These are phyloP conservation scores for Neurospora crassa DNA, from an alignment of 2,329 filamentous ascomycete genomes.

Conservation along the genomic window DNA sequence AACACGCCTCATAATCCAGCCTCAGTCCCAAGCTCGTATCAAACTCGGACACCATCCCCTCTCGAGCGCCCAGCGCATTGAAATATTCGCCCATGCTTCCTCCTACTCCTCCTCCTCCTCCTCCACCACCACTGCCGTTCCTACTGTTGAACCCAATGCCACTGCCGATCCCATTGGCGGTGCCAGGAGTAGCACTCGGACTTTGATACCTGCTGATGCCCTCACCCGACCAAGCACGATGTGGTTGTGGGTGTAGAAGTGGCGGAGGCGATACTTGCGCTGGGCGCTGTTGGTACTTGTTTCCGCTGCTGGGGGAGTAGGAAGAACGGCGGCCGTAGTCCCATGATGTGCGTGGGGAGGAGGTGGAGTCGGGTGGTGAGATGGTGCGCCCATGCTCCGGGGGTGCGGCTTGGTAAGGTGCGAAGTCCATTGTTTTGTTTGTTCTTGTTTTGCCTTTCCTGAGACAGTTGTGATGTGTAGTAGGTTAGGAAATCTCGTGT, in stretches of 20 bases:
- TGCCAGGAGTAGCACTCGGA: slow-evolving; percentile 7
- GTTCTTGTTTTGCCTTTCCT: slow-evolving; percentile 2
- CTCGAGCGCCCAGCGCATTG: slow-evolving; percentile 35
- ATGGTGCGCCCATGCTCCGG: slow-evolving; percentile 76
- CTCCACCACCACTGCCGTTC: not conserved
- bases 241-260: slow-evolving; percentile 45
- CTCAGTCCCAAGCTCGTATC: slow-evolving; percentile 82
- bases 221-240: slow-evolving; percentile 43
- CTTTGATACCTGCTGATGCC: slow-evolving; percentile 28
- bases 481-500: not conserved
- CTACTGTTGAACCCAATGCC: slow-evolving; percentile 10
- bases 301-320: slow-evolving; percentile 30
- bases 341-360: slow-evolving; percentile 50
- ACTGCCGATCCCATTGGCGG: slow-evolving; percentile 10
- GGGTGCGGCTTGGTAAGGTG: slow-evolving; percentile 88
- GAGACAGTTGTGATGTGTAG: not conserved
- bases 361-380: slow-evolving; percentile 51
- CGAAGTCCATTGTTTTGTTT: slow-evolving; percentile 67
- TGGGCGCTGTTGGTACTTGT: slow-evolving; percentile 24
- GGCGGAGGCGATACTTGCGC: slow-evolving; percentile 33
- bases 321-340: slow-evolving; percentile 45
- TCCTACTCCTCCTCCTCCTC: slow-evolving; percentile 13
- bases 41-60: slow-evolving; percentile 64
- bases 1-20: slow-evolving; percentile 79
- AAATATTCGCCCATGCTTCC: slow-evolving; percentile 28